Base-by-base conservation (phyloP, 495 filamentous ascomycete genomes). In the Hypoxylon trugodes region DNA sequence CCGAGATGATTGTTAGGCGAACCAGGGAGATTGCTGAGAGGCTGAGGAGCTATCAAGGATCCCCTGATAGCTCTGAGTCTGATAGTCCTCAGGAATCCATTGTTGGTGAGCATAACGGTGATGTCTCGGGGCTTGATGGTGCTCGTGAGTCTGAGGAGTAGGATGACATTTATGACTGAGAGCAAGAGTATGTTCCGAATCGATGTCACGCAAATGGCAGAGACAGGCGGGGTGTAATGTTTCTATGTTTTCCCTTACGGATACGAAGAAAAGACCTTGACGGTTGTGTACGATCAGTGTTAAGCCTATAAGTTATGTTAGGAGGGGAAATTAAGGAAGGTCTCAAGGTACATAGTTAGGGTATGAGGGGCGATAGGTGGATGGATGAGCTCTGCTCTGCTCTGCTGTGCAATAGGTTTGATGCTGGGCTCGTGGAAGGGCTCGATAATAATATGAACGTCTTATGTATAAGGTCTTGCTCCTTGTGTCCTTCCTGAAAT, bases 281-380 rank as follows among this genome's bases (percentile, higher is more conserved):
- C 21, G 19, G 26, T 51, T 22, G 22, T 61, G 48, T 61, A 61
- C 24, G 41, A 53, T 53, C 33, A 61, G 30, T 46, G 48, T 61
- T 40, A 47, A 33, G 22, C 21, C 48, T 46, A 30, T 38, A 42
- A 21, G 30, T n/a, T 30, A 26, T 18, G 38, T 30, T 19, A 12
- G 22, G 24, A 10, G 22, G 22, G 22, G 18, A 13, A 16, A 28
- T 7, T 1, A 8, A 33, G 33, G 4, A 47, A 1, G 32, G 41
- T 28, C 4, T 21, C n/a, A 12, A 9, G 45, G 55, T 50, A 35
- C 45, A 41, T 59, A 32, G 7, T 41, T 35, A 41, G 36, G 36
- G n/a, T 40, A 40, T 16, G 45, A 19, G 36, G 36, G 8, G 9
- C 9, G 35, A 35, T 16, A 24, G 24, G 16, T 15, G 25, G 33